phyloP scores from a whole-genome alignment of 176 grass and related monocot species.

The Ensete glaucum region DNA sequence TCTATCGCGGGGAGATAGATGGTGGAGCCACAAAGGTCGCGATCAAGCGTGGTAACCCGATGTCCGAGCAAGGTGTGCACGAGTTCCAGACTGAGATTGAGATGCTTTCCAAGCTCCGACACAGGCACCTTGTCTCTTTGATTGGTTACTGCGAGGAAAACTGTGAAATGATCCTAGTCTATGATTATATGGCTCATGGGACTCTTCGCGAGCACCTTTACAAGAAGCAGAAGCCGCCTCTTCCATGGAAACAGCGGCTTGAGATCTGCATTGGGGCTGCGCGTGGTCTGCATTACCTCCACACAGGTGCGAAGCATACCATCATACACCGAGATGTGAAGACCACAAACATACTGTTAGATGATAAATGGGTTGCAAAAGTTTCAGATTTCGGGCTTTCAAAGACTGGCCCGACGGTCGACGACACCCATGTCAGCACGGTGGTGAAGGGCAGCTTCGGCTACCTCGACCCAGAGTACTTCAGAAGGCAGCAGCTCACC shows the following conservation, averaged over 20 bases:
- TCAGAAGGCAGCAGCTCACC: slow-evolving; percentile 84
- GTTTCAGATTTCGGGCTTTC: slow-evolving; percentile 97
- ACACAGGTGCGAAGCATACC: slow-evolving; percentile 91
- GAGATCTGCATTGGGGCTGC: slow-evolving; percentile 95
- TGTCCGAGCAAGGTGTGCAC: slow-evolving; percentile 85
- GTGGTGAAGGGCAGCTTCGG: slow-evolving; percentile 98
- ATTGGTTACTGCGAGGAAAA: slow-evolving; percentile 92
- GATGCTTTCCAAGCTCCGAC: slow-evolving; percentile 85
- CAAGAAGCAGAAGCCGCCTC: slow-evolving; percentile 82
- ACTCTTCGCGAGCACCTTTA: slow-evolving; percentile 94
- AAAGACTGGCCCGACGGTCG: slow-evolving; percentile 82
- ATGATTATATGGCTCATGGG: slow-evolving; percentile 89
- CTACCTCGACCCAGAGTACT: slow-evolving; percentile 87
- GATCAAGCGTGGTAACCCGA: slow-evolving; percentile 81
- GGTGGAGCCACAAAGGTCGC: slow-evolving; percentile 72
- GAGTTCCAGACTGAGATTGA: slow-evolving; percentile 95
- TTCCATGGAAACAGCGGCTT: slow-evolving; percentile 78
- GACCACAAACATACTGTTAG: slow-evolving; percentile 90
- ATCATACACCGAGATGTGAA: slow-evolving; percentile 97
- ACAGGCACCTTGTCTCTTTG: slow-evolving; percentile 78
- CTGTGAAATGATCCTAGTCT: slow-evolving; percentile 85
- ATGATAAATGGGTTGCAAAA: slow-evolving; percentile 94
- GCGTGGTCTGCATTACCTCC: slow-evolving; percentile 86
- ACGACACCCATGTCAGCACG: slow-evolving; percentile 93
- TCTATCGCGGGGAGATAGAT: slow-evolving; percentile 68